Evolutionary conservation across 1,284 basidiomycete genomes (phyloP), one percentile per base, ranked within the genome.

Genomic region (Kalmanozyma brasiliensis): DNA sequence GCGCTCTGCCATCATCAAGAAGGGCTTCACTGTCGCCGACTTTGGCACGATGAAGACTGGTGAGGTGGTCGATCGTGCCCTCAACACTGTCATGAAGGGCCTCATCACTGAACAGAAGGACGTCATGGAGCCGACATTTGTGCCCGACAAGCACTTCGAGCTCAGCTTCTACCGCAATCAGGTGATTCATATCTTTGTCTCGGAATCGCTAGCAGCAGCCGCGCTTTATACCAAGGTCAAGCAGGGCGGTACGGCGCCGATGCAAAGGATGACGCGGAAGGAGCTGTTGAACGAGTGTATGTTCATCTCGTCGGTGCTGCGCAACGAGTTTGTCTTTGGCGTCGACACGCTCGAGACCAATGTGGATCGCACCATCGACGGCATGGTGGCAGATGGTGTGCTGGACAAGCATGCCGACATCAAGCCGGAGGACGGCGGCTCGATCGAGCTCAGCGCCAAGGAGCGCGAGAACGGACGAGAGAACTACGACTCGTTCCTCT

Each of bases 131-230:
- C 69, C 74, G 23, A 83, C 83, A 0, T 79, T 75, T 52, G 72
- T 76, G 37, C 80, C 83, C 2, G 55, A 61, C 10, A 81, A 79
- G 42, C 73, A 77, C 8, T 83, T 83, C 65, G 82, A 82, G 56
- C 76, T 83, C 17, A 77, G 76, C 48, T 82, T 83, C 66, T 82
- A 82, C 60, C 79, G 82, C 35, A 83, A 83, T 48, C 82, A 83
- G 63, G 74, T 79, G 38, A 78, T 80, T 11, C 78, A 79, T 52
- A 70, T 79, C 52, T 80, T 79, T 42, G 78, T 79, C 13, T 65
- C 65, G 22, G 79, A 80, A 47, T 46, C 67, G 34, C 67, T 81
- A 26, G 57, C 74, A 5, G 68, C 65, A 7, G 72, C 65, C 7
- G 73, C 80, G 7, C 74, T 81, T 44, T 83, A 83, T 59, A 83